Conservation (phyloP, 2,329 filamentous ascomycete genomes). For the Coniochaeta sp. region DNA sequence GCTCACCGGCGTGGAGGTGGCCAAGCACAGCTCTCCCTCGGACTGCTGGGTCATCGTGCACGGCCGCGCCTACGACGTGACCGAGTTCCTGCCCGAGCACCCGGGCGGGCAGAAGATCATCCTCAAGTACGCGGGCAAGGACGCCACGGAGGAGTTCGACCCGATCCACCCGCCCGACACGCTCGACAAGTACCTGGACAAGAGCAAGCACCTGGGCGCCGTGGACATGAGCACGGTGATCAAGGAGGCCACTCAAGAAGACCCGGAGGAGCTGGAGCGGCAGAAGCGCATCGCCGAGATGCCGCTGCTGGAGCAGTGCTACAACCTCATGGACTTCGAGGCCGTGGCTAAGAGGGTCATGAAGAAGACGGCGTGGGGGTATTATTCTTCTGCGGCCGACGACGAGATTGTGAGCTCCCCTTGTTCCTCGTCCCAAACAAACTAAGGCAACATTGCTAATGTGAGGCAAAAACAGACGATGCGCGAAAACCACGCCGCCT, state of each 20-base stretch:
- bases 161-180: slow-evolving; percentile 86
- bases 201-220: slow-evolving; percentile 78
- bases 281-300: slow-evolving; percentile 67
- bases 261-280: slow-evolving; percentile 54
- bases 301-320: slow-evolving; percentile 80
- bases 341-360: slow-evolving; percentile 82
- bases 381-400: slow-evolving; percentile 90
- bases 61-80: slow-evolving; percentile 82
- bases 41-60: slow-evolving; percentile 92
- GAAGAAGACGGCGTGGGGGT: slow-evolving; percentile 96
- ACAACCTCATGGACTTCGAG: slow-evolving; percentile 94
- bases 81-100: slow-evolving; percentile 86
- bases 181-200: slow-evolving; percentile 74
- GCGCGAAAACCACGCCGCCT: slow-evolving; percentile 91
- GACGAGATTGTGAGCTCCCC: slow-evolving; percentile 67
- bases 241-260: slow-evolving; percentile 56
- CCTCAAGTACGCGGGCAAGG: slow-evolving; percentile 91
- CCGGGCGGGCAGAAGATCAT: slow-evolving; percentile 90
- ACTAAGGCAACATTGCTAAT: no score
- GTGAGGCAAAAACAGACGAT: slow-evolving; percentile 54
- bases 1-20: slow-evolving; percentile 45
- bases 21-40: slow-evolving; percentile 70
- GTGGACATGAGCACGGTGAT: slow-evolving; percentile 81
- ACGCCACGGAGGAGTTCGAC: slow-evolving; percentile 87
- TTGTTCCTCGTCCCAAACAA: no score